These are phyloP conservation scores for Dunaliella primolecta DNA, from an alignment of 139 green algal genomes.

Conservation along the genomic window DNA sequence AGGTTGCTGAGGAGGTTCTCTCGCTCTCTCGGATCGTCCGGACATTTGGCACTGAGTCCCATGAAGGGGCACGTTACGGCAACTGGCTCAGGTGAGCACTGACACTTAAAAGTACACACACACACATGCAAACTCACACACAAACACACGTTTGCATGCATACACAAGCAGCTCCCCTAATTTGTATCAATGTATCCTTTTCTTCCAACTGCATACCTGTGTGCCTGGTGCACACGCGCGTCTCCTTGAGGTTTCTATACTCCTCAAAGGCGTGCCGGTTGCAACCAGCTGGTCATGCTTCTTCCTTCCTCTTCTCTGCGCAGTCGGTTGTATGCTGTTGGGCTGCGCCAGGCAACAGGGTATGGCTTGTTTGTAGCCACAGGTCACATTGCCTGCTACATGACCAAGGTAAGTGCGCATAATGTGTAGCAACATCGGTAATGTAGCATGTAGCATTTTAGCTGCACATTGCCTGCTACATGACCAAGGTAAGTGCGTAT, in stretches of 20 bases:
- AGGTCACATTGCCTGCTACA: constrained; percentile 38
- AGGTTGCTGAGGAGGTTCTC: constrained; percentile 68
- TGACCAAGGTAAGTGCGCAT: constrained; percentile 22
- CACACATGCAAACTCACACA: too few relatives aligned
- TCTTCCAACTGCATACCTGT: too few relatives aligned
- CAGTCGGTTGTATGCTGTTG: constrained; percentile 58
- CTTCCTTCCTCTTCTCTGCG: not conserved
- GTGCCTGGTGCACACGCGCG: too few relatives aligned
- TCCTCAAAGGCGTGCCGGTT: too few relatives aligned
- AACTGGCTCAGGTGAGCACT: constrained; percentile 50
- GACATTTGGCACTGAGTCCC: constrained; percentile 74
- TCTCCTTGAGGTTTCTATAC: too few relatives aligned
- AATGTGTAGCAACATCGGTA: too few relatives aligned
- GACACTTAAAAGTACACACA: too few relatives aligned
- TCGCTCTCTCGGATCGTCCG: constrained; percentile 61
- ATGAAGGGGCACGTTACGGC: constrained; percentile 65
- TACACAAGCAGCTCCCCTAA: too few relatives aligned
- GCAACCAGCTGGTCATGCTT: too few relatives aligned
- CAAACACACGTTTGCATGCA: too few relatives aligned
- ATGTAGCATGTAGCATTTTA: too few relatives aligned
- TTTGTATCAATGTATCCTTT: too few relatives aligned
- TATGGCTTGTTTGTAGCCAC: constrained; percentile 50
- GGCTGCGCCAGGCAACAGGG: constrained; percentile 60
- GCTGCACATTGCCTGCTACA: constrained; percentile 41
- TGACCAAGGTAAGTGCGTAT: constrained; percentile 22